Percentiles rank a stretch among this genome's conserved stretches.
Conservation (phyloP, 2,329 filamentous ascomycete genomes). For the Fusarium bulbicola region DNA sequence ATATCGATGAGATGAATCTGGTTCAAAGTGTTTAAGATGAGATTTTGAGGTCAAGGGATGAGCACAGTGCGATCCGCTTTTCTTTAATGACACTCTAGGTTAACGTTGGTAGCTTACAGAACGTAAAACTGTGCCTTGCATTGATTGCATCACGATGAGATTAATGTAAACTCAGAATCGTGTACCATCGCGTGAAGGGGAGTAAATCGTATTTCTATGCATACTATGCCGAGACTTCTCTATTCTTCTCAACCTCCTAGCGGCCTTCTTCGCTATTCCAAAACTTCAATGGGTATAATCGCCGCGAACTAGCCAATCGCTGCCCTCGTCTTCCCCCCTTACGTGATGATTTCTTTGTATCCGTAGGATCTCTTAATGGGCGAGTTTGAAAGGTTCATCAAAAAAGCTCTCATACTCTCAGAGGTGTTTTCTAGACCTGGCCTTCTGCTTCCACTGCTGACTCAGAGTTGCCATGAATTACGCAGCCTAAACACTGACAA, state of each 20-base stretch:
- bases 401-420: not conserved
- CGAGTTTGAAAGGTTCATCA: not conserved
- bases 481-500: conserved; percentile 66
- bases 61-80: conserved; percentile 42
- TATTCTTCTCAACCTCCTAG: not conserved
- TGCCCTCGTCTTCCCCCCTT: not conserved
- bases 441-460: conserved; percentile 6
- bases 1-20: not conserved
- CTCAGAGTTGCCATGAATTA: conserved; percentile 57
- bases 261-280: not conserved
- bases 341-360: not conserved
- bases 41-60: conserved; percentile 34
- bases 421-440: conserved; percentile 1
- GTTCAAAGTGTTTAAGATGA: conserved; percentile 16
- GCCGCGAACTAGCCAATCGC: not conserved
- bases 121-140: not conserved
- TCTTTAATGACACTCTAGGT: not conserved
- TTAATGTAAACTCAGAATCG: not conserved
- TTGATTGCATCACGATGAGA: not conserved
- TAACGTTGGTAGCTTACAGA: not conserved
- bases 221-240: not conserved
- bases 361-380: not conserved
- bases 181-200: not conserved
- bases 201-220: conserved; percentile 1
- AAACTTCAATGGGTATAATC: conserved; percentile 31